A percentile compares a stretch with the other conserved stretches of the same genome.
These are phyloP conservation scores for Tetracentron sinense DNA, from an alignment of 164 flowering plant genomes.

Conservation along the genomic window DNA sequence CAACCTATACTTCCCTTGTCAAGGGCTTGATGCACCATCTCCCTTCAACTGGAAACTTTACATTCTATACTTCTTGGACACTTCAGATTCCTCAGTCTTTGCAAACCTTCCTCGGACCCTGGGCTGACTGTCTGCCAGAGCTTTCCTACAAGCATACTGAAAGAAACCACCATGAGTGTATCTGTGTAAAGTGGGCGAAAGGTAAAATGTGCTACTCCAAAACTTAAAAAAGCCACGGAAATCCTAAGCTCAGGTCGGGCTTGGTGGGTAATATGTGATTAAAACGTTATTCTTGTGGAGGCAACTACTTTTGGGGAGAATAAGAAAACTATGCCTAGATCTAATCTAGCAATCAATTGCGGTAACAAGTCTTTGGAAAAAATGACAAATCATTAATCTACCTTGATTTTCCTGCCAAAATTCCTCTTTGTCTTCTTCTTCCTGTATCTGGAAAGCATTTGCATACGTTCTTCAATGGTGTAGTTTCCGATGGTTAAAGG, in stretches of 20 bases:
- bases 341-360: too few relatives aligned
- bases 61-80: slow-evolving; percentile 37
- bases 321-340: too few relatives aligned
- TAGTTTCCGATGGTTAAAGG: slow-evolving; percentile 33
- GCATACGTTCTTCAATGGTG: slow-evolving; percentile 66
- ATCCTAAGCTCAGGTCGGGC: too few relatives aligned
- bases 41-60: neutral
- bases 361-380: too few relatives aligned
- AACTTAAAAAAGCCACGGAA: too few relatives aligned
- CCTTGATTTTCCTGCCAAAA: slow-evolving; percentile 95
- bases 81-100: slow-evolving; percentile 64
- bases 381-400: slow-evolving; percentile 16
- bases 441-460: slow-evolving; percentile 90
- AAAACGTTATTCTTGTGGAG: too few relatives aligned
- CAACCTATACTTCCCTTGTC: too few relatives aligned
- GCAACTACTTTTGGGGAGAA: too few relatives aligned
- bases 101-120: slow-evolving; percentile 97
- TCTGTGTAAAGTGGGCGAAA: neutral
- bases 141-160: slow-evolving; percentile 99
- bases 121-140: slow-evolving; percentile 97
- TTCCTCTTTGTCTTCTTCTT: slow-evolving; percentile 88
- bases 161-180: slow-evolving; percentile 8
- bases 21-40: too few relatives aligned
- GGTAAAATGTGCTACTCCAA: too few relatives aligned
- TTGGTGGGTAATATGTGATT: too few relatives aligned